Percentiles rank a stretch among this genome's conserved stretches.
Conservation (phyloP, 139 green algal species). For the Eudorina sp. region DNA sequence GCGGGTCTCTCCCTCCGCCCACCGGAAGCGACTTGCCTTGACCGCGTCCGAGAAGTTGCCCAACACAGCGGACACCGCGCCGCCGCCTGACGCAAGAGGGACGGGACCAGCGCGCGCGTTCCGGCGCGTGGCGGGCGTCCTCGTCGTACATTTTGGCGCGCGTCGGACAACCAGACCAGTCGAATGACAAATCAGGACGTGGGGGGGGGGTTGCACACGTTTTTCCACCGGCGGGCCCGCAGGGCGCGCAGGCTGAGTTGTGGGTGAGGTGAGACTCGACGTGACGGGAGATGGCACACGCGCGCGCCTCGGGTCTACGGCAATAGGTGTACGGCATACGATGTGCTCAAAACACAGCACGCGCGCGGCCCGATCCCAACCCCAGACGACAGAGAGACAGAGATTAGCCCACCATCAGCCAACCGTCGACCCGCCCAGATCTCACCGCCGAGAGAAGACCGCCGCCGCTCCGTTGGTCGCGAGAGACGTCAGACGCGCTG, state of each 20-base stretch:
- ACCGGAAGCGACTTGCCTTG: neutral
- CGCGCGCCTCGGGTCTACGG: too few relatives aligned
- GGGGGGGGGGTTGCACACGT: too few relatives aligned
- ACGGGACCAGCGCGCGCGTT: neutral
- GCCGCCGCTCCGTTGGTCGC: neutral
- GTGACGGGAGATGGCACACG: too few relatives aligned
- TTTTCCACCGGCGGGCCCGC: too few relatives aligned
- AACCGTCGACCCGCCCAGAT: too few relatives aligned
- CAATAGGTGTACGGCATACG: too few relatives aligned
- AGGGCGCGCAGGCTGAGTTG: neutral
- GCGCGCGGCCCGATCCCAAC: too few relatives aligned
- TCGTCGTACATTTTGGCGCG: too few relatives aligned
- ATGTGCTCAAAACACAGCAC: too few relatives aligned
- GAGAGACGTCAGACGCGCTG: neutral
- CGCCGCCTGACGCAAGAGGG: constrained; percentile 23
- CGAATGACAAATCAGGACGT: neutral
- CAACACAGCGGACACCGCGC: neutral
- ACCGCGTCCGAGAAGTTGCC: constrained; percentile 33
- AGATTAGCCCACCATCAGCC: too few relatives aligned
- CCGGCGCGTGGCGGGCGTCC: neutral
- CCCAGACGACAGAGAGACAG: too few relatives aligned
- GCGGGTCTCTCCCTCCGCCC: too few relatives aligned
- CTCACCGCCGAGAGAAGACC: neutral
- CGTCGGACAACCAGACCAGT: neutral
- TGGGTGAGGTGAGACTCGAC: neutral